Evolutionary conservation across 805 yeast species (phyloP).

Genomic region (Starmerella potacharoeniae): DNA sequence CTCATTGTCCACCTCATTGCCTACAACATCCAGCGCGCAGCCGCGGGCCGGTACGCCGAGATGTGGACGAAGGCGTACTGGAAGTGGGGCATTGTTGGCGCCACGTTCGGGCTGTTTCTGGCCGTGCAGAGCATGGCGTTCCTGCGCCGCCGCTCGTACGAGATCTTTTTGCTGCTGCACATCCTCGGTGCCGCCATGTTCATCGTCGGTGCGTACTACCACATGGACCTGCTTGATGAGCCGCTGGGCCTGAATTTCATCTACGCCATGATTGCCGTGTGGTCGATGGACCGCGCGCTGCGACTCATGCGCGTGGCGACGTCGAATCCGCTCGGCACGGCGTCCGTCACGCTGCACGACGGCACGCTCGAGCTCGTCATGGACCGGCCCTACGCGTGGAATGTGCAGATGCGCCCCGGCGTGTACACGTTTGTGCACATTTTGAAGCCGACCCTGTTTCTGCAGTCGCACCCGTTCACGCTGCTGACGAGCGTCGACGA

Average conservation of each 20-base stretch:
- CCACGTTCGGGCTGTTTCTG: slow-evolving; percentile 31
- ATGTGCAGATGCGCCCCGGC: slow-evolving; percentile 38
- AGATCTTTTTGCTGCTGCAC: slow-evolving; percentile 44
- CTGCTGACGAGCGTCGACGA: slow-evolving; percentile 13
- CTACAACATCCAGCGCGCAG: slow-evolving; percentile 16
- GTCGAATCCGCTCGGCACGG: slow-evolving; percentile 1
- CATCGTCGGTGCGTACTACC: slow-evolving; percentile 49
- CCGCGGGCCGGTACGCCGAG: slow-evolving; percentile 8
- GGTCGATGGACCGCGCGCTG: slow-evolving; percentile 56
- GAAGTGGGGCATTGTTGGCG: slow-evolving; percentile 23
- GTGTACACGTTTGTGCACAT: slow-evolving; percentile 43
- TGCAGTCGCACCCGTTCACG: slow-evolving; percentile 72
- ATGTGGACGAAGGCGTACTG: slow-evolving; percentile 15
- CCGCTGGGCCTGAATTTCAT: slow-evolving; percentile 28
- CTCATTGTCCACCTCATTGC: slow-evolving; percentile 24
- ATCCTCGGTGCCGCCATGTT: slow-evolving; percentile 37
- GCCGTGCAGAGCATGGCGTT: slow-evolving; percentile 38
- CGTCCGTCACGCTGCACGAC: slow-evolving; percentile 10
- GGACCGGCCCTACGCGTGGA: slow-evolving; percentile 37
- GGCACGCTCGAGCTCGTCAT: slow-evolving; percentile 23
- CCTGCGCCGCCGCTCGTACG: slow-evolving; percentile 46
- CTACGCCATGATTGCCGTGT: slow-evolving; percentile 48
- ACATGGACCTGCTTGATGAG: slow-evolving; percentile 24
- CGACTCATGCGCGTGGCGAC: slow-evolving; percentile 41
- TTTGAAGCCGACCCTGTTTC: slow-evolving; percentile 40